phyloP scores from a whole-genome alignment of 2,329 filamentous ascomycete genomes.

The Davidsoniella eucalypti region DNA sequence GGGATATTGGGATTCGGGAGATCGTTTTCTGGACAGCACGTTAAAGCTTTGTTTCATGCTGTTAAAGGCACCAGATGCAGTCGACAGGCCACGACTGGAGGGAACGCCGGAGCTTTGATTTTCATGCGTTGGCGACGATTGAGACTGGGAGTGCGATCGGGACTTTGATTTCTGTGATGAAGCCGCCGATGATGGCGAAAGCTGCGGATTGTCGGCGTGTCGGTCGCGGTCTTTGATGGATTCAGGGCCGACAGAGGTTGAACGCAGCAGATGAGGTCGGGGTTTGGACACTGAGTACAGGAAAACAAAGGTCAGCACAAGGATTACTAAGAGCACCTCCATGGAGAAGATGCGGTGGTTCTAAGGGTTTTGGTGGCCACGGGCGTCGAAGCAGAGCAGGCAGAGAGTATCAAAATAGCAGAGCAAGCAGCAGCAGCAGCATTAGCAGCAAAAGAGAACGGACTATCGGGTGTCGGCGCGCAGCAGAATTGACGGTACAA shows the following conservation, averaged over 20 bases:
- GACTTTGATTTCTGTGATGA: not conserved
- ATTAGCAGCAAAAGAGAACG: not conserved
- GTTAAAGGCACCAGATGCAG: slow-evolving; percentile 25
- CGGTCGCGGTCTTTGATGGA: slow-evolving; percentile 5
- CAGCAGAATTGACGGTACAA: not conserved
- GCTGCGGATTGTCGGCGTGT: not conserved
- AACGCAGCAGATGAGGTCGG: slow-evolving; percentile 10
- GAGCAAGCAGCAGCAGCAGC: not conserved
- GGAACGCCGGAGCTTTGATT: slow-evolving; percentile 17
- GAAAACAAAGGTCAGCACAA: slow-evolving; percentile 11
- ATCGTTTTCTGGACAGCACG: slow-evolving; percentile 16
- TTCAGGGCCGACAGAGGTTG: slow-evolving; percentile 1
- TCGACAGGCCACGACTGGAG: slow-evolving; percentile 17
- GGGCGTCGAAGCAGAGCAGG: not conserved
- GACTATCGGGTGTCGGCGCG: not conserved
- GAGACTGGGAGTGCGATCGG: not conserved
- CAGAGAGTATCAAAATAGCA: not conserved
- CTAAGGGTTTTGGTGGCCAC: not conserved
- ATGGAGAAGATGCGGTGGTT: not conserved
- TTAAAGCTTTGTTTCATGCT: slow-evolving; percentile 23
- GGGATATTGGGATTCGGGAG: slow-evolving; percentile 13
- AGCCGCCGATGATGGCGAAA: not conserved
- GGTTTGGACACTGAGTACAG: slow-evolving; percentile 10
- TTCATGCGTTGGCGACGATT: not conserved
- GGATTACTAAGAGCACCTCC: slow-evolving; percentile 7